Evolutionary conservation across 1,284 basidiomycete genomes (phyloP).

Genomic region (Cryptococcus sp.): DNA sequence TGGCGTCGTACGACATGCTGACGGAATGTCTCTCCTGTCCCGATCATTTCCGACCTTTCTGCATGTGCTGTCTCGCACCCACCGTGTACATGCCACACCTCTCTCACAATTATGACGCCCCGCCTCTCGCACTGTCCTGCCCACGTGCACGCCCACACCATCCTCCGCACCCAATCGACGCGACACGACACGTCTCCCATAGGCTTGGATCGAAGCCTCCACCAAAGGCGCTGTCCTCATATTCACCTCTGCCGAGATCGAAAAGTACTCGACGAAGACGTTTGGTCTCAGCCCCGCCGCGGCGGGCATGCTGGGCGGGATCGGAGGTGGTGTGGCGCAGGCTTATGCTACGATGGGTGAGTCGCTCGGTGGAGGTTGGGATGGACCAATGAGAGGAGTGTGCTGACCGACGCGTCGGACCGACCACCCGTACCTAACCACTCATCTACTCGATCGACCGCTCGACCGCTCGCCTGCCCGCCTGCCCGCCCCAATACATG

Average conservation of each 20-base stretch:
- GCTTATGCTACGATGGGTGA: slow-evolving; percentile 99
- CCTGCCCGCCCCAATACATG: neutral
- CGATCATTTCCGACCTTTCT: too few relatives aligned
- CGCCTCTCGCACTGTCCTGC: neutral
- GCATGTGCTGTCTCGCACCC: neutral
- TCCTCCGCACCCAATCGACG: neutral
- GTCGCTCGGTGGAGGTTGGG: slow-evolving; percentile 40
- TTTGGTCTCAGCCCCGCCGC: slow-evolving; percentile 74
- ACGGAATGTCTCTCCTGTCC: neutral
- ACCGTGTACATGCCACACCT: neutral
- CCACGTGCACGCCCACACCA: neutral
- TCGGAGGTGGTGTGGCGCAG: slow-evolving; percentile 96
- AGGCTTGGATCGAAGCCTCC: slow-evolving; percentile 99
- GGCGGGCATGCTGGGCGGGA: slow-evolving; percentile 89
- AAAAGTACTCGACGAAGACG: slow-evolving; percentile 60
- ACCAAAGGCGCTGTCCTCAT: slow-evolving; percentile 96
- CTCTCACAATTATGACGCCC: neutral
- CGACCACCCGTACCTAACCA: neutral
- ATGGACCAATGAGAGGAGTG: neutral
- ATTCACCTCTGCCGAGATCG: slow-evolving; percentile 94
- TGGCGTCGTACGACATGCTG: neutral
- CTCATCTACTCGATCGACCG: neutral
- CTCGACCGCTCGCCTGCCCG: neutral
- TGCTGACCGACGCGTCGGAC: neutral
- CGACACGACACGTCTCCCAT: slow-evolving; percentile 10